Evolutionary conservation across 495 filamentous ascomycete species (phyloP).

Genomic region (Cenococcum geophilum): DNA sequence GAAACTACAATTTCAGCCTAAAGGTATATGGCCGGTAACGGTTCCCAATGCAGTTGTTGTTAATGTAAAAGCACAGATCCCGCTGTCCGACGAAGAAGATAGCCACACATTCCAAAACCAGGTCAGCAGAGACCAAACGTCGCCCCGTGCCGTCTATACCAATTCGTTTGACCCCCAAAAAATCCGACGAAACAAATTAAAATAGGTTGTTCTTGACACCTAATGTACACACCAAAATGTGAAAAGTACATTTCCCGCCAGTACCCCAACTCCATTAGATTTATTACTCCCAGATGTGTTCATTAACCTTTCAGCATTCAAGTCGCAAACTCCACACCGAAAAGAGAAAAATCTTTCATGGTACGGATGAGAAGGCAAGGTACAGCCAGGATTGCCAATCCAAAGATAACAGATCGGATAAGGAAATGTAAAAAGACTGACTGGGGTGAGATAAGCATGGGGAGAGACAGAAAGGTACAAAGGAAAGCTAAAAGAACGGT

Average conservation of each 20-base stretch:
- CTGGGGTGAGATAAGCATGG: slow-evolving; percentile 11
- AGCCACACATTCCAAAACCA: slow-evolving; percentile 13
- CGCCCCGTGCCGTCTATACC: slow-evolving; percentile 21
- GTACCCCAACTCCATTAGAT: neutral
- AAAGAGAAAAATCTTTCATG: neutral
- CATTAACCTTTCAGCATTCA: neutral
- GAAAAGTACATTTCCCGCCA: neutral
- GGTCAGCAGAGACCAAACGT: slow-evolving; percentile 11
- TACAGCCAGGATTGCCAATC: slow-evolving; percentile 13
- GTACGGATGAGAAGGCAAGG: slow-evolving; percentile 6
- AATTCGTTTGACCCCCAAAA: neutral
- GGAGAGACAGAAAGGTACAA: slow-evolving; percentile 32
- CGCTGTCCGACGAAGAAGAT: slow-evolving; percentile 15
- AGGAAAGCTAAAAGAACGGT: slow-evolving; percentile 31
- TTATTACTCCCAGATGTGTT: neutral
- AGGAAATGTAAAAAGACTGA: slow-evolving; percentile 29
- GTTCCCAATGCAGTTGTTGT: neutral
- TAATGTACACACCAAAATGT: slow-evolving; percentile 5
- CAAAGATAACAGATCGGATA: slow-evolving; percentile 4
- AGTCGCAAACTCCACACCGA: neutral
- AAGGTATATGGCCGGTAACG: slow-evolving; percentile 17
- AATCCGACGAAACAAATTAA: slow-evolving; percentile 4
- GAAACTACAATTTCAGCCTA: slow-evolving; percentile 26
- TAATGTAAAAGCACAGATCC: neutral
- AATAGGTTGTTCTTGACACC: slow-evolving; percentile 5